Conservation (phyloP, 176 grass and related monocot genomes). For the Carex scoparia region DNA sequence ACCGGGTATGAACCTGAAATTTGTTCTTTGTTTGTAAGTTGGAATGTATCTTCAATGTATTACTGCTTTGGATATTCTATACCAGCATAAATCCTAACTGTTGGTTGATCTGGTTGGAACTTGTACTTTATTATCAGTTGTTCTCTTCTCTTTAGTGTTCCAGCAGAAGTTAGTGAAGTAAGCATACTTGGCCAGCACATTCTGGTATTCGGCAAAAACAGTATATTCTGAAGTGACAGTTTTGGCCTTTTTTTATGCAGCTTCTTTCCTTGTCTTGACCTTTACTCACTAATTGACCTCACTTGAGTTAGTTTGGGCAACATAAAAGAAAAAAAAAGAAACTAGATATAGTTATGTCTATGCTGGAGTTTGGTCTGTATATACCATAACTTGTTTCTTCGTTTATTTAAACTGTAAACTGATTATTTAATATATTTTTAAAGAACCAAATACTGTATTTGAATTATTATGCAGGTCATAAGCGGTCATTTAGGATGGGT, state of each 20-base stretch:
- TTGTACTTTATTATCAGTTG: background rate
- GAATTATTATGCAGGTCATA: constrained; percentile 58
- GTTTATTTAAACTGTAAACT: background rate
- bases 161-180: background rate
- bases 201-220: background rate
- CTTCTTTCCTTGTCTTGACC: background rate
- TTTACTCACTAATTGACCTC: background rate
- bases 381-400: background rate
- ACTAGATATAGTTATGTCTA: background rate
- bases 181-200: background rate
- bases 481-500: constrained; percentile 99
- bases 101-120: background rate
- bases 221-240: background rate
- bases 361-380: background rate
- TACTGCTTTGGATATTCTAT: background rate
- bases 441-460: background rate
- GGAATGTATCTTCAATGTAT: background rate
- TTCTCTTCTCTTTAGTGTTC: background rate
- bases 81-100: background rate
- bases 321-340: background rate
- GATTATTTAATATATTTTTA: background rate
- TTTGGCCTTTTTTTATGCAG: background rate
- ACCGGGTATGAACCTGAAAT: constrained; percentile 49
- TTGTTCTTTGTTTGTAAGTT: background rate
- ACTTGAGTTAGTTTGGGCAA: background rate